phyloP scores from a whole-genome alignment of 768 basidiomycete species.

The Lentinus tigrinus region DNA sequence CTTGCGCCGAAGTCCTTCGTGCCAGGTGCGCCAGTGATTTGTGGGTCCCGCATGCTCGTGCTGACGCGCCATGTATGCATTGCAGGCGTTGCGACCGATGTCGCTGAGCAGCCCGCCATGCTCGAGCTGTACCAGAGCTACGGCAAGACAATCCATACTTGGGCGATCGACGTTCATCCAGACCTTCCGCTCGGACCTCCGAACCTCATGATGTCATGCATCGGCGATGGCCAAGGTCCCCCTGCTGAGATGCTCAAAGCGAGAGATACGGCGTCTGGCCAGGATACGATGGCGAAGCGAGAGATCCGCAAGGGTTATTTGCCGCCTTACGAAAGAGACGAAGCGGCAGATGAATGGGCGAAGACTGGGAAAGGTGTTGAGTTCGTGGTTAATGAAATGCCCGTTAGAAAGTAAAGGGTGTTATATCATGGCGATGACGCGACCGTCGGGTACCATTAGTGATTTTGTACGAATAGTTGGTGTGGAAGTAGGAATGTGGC shows the following conservation, averaged over 20 bases:
- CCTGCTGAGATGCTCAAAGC: conserved; percentile 30
- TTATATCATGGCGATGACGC: neutral
- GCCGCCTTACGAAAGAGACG: conserved; percentile 34
- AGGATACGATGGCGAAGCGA: conserved; percentile 35
- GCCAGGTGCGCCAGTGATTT: conserved; percentile 21
- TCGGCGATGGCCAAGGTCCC: conserved; percentile 34
- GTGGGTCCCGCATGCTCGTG: too few species aligned
- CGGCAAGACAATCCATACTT: conserved; percentile 45
- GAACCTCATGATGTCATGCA: conserved; percentile 46
- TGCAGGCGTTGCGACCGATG: conserved; percentile 31
- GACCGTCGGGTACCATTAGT: too few species aligned
- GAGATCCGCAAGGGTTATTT: conserved; percentile 38
- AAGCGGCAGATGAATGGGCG: conserved; percentile 39
- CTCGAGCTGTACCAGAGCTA: conserved; percentile 45
- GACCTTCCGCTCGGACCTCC: conserved; percentile 47
- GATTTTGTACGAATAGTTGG: too few species aligned
- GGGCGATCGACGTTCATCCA: conserved; percentile 38
- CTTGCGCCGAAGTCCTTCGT: conserved; percentile 30
- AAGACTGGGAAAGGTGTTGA: conserved; percentile 32
- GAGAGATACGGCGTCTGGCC: conserved; percentile 35
- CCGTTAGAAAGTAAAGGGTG: neutral
- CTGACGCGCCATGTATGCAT: neutral
- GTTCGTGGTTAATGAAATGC: conserved; percentile 31
- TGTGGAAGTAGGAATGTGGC: too few species aligned
- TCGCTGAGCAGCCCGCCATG: conserved; percentile 40